Evolutionary conservation across 495 filamentous ascomycete species (phyloP).

Genomic region (Annulohypoxylon moriforme): DNA sequence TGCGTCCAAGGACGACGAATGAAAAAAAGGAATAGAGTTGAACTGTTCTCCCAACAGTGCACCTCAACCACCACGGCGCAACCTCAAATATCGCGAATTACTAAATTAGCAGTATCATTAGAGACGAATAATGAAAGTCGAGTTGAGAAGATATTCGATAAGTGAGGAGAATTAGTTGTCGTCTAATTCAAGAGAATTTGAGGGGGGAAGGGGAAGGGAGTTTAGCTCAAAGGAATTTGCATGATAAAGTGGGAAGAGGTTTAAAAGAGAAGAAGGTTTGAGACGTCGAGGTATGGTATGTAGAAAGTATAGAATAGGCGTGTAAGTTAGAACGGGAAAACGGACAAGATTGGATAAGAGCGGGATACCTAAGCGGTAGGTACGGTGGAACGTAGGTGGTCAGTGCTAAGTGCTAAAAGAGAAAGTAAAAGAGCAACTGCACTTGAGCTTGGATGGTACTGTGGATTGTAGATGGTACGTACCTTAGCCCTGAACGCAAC

Average conservation of each 20-base stretch:
- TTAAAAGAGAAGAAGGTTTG: conserved; percentile 12
- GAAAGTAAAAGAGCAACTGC: not conserved
- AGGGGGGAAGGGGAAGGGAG: not conserved
- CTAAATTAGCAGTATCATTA: conserved; percentile 29
- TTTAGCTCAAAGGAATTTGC: conserved; percentile 5
- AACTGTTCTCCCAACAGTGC: conserved; percentile 5
- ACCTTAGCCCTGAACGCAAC: not conserved
- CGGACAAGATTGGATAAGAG: conserved; percentile 34
- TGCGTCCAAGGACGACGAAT: conserved; percentile 17
- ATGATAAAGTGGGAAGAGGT: conserved; percentile 22
- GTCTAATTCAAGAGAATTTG: conserved; percentile 8
- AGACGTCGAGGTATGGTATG: conserved; percentile 35
- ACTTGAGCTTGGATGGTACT: not conserved
- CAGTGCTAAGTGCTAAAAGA: conserved; percentile 17
- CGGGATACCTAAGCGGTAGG: conserved; percentile 27
- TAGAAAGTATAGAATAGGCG: conserved; percentile 9
- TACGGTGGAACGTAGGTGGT: conserved; percentile 38
- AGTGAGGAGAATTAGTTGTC: not conserved
- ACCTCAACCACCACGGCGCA: conserved; percentile 25
- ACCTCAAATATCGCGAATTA: conserved; percentile 27
- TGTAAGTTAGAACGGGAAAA: conserved; percentile 27
- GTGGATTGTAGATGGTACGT: not conserved
- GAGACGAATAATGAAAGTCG: conserved; percentile 15
- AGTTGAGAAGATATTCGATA: conserved; percentile 13
- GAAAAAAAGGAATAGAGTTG: not conserved